Conservation (phyloP, 1,284 basidiomycete genomes). For the Moesziomyces aphidis region DNA sequence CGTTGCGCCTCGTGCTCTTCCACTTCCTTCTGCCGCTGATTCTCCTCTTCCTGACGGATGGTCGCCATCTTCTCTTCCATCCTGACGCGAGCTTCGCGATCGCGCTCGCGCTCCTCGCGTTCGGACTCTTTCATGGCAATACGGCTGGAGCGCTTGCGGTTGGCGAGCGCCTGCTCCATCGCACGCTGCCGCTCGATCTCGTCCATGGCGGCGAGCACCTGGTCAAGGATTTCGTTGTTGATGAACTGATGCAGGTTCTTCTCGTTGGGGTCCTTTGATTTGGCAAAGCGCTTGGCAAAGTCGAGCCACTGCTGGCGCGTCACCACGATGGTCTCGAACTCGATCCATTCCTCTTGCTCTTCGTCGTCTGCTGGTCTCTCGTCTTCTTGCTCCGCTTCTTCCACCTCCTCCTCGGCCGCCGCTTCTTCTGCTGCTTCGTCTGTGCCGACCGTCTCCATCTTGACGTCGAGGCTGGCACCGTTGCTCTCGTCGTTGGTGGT, state of each 20-base stretch:
- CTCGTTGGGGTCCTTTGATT: conserved; percentile 81
- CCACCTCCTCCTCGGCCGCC: conserved; percentile 29
- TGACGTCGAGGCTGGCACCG: conserved; percentile 7
- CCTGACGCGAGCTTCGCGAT: conserved; percentile 67
- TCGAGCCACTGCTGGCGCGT: conserved; percentile 76
- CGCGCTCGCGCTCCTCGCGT: conserved; percentile 72
- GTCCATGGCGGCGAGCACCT: conserved; percentile 72
- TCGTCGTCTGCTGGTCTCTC: conserved; percentile 50
- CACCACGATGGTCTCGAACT: conserved; percentile 76
- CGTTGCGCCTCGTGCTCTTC: conserved; percentile 69
- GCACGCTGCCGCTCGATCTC: conserved; percentile 71
- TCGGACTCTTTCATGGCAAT: conserved; percentile 74
- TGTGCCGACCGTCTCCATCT: conserved; percentile 33
- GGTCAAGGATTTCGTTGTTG: conserved; percentile 76
- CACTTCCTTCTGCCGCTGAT: conserved; percentile 71
- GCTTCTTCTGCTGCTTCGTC: conserved; percentile 61
- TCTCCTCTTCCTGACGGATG: conserved; percentile 72
- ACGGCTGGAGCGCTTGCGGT: conserved; percentile 84
- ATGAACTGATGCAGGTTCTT: conserved; percentile 79
- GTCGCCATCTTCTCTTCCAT: conserved; percentile 70
- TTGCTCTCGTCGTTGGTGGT: conserved; percentile 9
- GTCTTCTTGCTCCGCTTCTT: conserved; percentile 56
- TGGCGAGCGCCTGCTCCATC: conserved; percentile 75
- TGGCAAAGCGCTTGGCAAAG: conserved; percentile 78
- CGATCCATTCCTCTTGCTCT: conserved; percentile 64